A percentile compares a stretch with the other conserved stretches of the same genome.
Evolutionary conservation across 169 alveolate genomes (phyloP).

Genomic region (Cardiosporidium cionae): DNA sequence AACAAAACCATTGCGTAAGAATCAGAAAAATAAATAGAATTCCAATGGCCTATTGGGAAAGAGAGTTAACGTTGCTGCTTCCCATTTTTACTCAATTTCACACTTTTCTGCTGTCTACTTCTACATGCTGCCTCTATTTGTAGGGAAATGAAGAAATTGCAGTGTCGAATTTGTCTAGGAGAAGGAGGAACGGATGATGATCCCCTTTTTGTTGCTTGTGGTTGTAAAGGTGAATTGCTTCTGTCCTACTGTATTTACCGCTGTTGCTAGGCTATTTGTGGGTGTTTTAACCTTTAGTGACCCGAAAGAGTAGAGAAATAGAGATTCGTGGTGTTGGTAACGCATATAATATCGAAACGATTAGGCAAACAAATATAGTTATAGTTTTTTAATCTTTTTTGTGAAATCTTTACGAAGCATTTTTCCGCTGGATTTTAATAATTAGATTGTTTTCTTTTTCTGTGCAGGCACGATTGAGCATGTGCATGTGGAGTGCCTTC

Average conservation of each 20-base stretch:
- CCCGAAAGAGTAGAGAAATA: too few species aligned
- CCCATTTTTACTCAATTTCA: neutral
- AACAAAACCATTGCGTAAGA: too few species aligned
- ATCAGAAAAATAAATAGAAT: too few species aligned
- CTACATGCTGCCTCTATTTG: too few species aligned
- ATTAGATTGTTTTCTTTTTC: neutral
- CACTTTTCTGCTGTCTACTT: neutral
- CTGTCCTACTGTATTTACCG: neutral
- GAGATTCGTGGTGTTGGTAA: too few species aligned
- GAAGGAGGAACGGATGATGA: constrained; percentile 76
- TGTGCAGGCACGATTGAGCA: constrained; percentile 54
- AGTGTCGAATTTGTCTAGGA: constrained; percentile 83
- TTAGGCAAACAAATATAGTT: too few species aligned
- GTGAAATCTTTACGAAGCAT: too few species aligned
- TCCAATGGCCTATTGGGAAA: too few species aligned
- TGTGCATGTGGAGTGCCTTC: constrained; percentile 87
- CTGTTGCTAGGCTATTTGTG: neutral
- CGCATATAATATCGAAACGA: too few species aligned
- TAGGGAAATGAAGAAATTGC: constrained; percentile 28
- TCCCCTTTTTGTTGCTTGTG: constrained; percentile 92
- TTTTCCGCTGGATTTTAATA: too few species aligned
- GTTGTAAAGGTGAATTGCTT: constrained; percentile 88
- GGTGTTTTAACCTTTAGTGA: too few species aligned
- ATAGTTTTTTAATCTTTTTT: too few species aligned
- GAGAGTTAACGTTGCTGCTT: neutral